Evolutionary conservation across 2,329 filamentous ascomycete species (phyloP).

Genomic region (Xylariaceae sp.): DNA sequence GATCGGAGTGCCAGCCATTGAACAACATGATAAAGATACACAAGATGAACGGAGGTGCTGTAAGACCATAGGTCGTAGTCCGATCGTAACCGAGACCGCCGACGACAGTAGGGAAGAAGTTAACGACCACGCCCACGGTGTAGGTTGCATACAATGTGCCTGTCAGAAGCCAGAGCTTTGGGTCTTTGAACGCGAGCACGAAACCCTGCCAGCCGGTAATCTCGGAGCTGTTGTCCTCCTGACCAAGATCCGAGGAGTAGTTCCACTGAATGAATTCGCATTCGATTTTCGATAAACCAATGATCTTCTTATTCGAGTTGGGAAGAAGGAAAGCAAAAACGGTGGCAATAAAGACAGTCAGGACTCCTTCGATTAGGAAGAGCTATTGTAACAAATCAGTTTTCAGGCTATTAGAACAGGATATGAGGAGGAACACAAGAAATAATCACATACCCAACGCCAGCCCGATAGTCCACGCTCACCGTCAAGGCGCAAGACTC

Average conservation of each 20-base stretch:
- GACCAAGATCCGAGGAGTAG: slow-evolving; percentile 30
- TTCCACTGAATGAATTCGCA: slow-evolving; percentile 36
- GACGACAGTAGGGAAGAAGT: slow-evolving; percentile 47
- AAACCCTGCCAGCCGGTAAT: slow-evolving; percentile 39
- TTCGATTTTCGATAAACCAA: slow-evolving; percentile 30
- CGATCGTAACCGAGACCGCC: slow-evolving; percentile 53
- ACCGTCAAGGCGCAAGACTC: slow-evolving; percentile 38
- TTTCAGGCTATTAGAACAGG: too few species aligned
- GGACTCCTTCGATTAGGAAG: slow-evolving; percentile 32
- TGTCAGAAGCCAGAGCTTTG: slow-evolving; percentile 47
- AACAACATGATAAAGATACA: slow-evolving; percentile 43
- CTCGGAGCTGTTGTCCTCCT: slow-evolving; percentile 36
- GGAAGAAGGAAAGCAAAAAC: slow-evolving; percentile 31
- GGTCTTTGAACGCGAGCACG: slow-evolving; percentile 42
- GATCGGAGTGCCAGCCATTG: slow-evolving; percentile 42
- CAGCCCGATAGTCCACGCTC: slow-evolving; percentile 36
- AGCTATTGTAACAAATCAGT: slow-evolving; percentile 11
- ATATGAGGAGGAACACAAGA: neutral
- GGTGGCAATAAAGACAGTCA: slow-evolving; percentile 29
- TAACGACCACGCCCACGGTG: slow-evolving; percentile 40
- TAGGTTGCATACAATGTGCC: slow-evolving; percentile 42
- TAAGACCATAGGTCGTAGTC: slow-evolving; percentile 32
- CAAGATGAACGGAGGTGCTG: slow-evolving; percentile 41
- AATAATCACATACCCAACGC: slow-evolving; percentile 36
- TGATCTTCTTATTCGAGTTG: slow-evolving; percentile 31